Percentiles rank a stretch among this genome's conserved stretches.
These are phyloP conservation scores for Aureobasidium sp. DNA, from an alignment of 2,329 filamentous ascomycete genomes.

Conservation along the genomic window DNA sequence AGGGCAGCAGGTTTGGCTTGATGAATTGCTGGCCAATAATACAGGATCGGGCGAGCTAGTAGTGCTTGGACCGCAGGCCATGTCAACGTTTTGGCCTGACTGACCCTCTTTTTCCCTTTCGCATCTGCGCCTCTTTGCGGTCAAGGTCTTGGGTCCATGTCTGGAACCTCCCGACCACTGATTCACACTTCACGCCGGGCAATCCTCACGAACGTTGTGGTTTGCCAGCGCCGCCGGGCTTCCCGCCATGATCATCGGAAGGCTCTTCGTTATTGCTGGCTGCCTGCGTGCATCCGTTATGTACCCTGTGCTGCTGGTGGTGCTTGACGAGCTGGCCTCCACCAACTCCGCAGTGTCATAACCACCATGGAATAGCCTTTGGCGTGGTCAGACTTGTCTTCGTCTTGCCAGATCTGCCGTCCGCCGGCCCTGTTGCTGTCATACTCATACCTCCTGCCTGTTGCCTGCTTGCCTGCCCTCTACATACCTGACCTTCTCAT, in stretches of 20 bases:
- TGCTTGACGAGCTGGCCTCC: slow-evolving; percentile 16
- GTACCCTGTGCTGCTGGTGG: slow-evolving; percentile 15
- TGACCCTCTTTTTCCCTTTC: slow-evolving; percentile 17
- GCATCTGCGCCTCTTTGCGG: slow-evolving; percentile 17
- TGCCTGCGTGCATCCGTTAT: slow-evolving; percentile 17
- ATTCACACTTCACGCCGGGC: slow-evolving; percentile 18
- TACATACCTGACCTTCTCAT: slow-evolving; percentile 13
- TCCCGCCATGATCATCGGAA: slow-evolving; percentile 16
- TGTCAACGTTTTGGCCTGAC: slow-evolving; percentile 17
- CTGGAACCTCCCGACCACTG: slow-evolving; percentile 17
- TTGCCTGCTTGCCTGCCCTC: not conserved
- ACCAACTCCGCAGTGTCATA: slow-evolving; percentile 16
- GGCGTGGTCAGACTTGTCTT: slow-evolving; percentile 10
- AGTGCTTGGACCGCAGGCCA: slow-evolving; percentile 13
- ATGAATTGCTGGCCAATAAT: slow-evolving; percentile 5
- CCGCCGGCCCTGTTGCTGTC: not conserved
- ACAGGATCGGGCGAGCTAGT: slow-evolving; percentile 7
- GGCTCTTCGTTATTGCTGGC: slow-evolving; percentile 15
- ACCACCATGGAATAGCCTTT: slow-evolving; percentile 14
- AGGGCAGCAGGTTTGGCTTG: slow-evolving; percentile 1
- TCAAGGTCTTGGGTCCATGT: slow-evolving; percentile 17
- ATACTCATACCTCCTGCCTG: slow-evolving; percentile 10
- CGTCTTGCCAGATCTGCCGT: slow-evolving; percentile 3
- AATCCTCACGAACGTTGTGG: slow-evolving; percentile 17
- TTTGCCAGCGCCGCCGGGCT: slow-evolving; percentile 17